Conservation (phyloP, 2,329 filamentous ascomycete genomes). For the Trichoderma sp. region DNA sequence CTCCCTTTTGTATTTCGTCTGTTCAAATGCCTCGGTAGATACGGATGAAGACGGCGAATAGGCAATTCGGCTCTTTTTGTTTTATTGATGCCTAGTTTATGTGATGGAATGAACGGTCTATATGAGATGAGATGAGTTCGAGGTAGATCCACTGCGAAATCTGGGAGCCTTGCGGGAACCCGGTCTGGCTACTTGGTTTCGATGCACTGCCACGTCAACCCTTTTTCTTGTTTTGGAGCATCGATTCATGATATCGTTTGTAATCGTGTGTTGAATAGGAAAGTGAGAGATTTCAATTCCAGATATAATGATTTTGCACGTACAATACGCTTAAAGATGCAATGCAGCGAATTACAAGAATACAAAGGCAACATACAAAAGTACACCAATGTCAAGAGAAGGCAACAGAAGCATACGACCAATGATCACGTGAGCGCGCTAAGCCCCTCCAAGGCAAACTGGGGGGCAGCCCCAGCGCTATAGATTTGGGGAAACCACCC, state of each 20-base stretch:
- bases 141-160: not conserved
- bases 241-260: not conserved
- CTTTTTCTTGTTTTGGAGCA: not conserved
- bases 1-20: not conserved
- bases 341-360: not conserved
- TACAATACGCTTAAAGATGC: not conserved
- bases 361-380: not conserved
- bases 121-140: not conserved
- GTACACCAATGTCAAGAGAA: not conserved
- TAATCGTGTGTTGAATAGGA: not conserved
- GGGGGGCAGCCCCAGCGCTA: not conserved
- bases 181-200: not conserved
- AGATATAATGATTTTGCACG: not conserved
- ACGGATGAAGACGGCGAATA: not conserved
- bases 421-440: slow-evolving; percentile 2
- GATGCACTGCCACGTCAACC: slow-evolving; percentile 6
- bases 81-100: slow-evolving; percentile 7
- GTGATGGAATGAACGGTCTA: not conserved
- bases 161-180: slow-evolving; percentile 11
- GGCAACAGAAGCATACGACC: not conserved
- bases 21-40: not conserved
- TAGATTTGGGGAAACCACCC: not conserved
- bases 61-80: not conserved
- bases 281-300: no score
- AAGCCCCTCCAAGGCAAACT: not conserved